Base-by-base conservation (phyloP, 2,329 filamentous ascomycete species). In the Verticillium albo-atrum region DNA sequence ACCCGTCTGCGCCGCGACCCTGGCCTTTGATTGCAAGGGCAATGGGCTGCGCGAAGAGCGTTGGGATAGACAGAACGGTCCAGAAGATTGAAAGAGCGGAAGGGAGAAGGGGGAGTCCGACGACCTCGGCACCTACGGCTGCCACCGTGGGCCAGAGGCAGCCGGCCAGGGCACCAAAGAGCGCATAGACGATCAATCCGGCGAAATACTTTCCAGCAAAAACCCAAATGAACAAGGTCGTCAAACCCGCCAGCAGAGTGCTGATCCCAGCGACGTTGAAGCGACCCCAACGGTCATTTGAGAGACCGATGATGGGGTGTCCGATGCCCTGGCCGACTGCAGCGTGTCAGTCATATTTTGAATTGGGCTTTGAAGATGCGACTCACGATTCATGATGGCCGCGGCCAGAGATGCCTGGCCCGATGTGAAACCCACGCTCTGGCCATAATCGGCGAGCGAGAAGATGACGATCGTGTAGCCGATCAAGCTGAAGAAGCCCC, bases 381-480 rank as follows among this genome's bases (percentile, higher is more conserved):
- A 69, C 59, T 82, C 77, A 68, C 89, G 68, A 69, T 91, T 93
- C 66, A 93, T 81, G 37, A 92, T 73, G 4, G 90, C 90, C n/a
- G 85, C 88, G 53, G 91, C 80, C 17, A 92, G 78, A 0, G 87
- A 86, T 6, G 88, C 90, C 67, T 93, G 86, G 5, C 82, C 79
- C 2, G 89, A 78, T 1, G 80, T 79, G 30, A 92, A 81, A 1
- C 90, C 90, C 51, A 92, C 83, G 4, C 80, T 81, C 59, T 83
- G 80, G 37, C 88, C 88, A 68, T 92, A 94, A 69, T 88, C 90
- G 15, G 90, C 86, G 53, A 93, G 75, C 12, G 85, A 89, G 72
- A 92, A 94, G 52, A 92, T 81, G n/a, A 92, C 79, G 4, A 91
- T 88, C 27, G 90, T 81, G 66, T 94, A 94, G 5, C 82, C 89